Conservation (phyloP, 1,284 basidiomycete species). For the Boletus sp. region DNA sequence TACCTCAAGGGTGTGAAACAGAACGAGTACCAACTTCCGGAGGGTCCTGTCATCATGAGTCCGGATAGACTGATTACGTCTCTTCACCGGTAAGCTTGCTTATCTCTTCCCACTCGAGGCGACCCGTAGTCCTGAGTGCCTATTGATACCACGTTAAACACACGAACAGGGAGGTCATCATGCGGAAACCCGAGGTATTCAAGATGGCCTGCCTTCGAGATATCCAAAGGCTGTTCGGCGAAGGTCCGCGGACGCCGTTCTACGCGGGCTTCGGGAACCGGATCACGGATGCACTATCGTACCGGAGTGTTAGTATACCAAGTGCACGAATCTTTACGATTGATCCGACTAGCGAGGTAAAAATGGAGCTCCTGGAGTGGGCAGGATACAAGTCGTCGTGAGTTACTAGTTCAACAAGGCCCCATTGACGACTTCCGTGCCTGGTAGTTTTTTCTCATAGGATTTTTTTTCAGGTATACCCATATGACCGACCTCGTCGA, state of each 20-base stretch:
- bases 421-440: background rate
- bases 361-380: conserved; percentile 94
- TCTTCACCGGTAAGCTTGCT: conserved; percentile 76
- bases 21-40: conserved; percentile 93
- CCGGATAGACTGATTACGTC: conserved; percentile 96
- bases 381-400: conserved; percentile 97
- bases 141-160: background rate
- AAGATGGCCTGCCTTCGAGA: conserved; percentile 99
- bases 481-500: conserved; percentile 99
- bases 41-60: conserved; percentile 99
- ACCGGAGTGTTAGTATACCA: conserved; percentile 94
- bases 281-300: conserved; percentile 97
- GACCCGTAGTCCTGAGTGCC: background rate
- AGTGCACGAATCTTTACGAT: conserved; percentile 98
- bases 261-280: conserved; percentile 99
- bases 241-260: conserved; percentile 76
- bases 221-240: conserved; percentile 91
- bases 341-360: conserved; percentile 94
- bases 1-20: conserved; percentile 97
- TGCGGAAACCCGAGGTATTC: conserved; percentile 99
- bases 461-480: conserved; percentile 64
- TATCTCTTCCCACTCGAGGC: background rate
- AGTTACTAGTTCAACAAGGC: conserved; percentile 37
- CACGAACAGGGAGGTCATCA: conserved; percentile 84
- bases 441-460: background rate